Base-by-base conservation (phyloP, 2,329 filamentous ascomycete genomes). In the Endothia cerciana region DNA sequence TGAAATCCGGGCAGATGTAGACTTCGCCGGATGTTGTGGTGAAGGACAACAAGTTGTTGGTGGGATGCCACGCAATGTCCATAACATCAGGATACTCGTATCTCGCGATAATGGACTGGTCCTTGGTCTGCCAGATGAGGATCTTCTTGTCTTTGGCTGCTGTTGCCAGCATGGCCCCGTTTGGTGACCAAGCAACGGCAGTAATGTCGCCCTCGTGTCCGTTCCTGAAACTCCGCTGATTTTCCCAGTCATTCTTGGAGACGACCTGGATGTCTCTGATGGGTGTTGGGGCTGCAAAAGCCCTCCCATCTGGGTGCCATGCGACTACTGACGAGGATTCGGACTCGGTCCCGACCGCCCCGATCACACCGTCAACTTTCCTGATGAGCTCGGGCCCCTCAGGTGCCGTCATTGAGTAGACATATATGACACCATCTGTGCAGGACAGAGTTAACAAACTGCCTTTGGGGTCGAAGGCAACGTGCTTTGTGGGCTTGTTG, bases 241-340 rank as follows among this genome's bases (percentile, higher is more conserved):
- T 90, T 74, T 93, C 91, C 91, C 94, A 97, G 75, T 97, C 93
- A 62, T 87, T 88, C 68, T 89, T 89, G n/a, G 94, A 97, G 64
- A 97, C 86, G 47, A 97, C 87, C 73, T 96, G 91, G 36, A 97
- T 88, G 75, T 97, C 90, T 78, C 90, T 87, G 28, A 91, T 93
- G 0, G 91, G 86, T 25, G 94, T 97, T 0, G 93, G 89, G 25
- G 91, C 89, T 1, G 92, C 94, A 77, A 99, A 97, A 3, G 94
- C 92, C 70, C 92, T 87, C 25, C 95, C 94, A 75, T 98, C 94
- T 0, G 96, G 96, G 78, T 98, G 95, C 95, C 95, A 99, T 0
- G 88, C 86, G 6, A 90, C 88, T 73, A 85, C 86, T 4, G 92
- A 90, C 69, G 89, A 93, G 6, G 87, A 84, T 68, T 96, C 91